Evolutionary conservation across 2,329 filamentous ascomycete genomes (phyloP).

Genomic region (Shiraia bambusicola): DNA sequence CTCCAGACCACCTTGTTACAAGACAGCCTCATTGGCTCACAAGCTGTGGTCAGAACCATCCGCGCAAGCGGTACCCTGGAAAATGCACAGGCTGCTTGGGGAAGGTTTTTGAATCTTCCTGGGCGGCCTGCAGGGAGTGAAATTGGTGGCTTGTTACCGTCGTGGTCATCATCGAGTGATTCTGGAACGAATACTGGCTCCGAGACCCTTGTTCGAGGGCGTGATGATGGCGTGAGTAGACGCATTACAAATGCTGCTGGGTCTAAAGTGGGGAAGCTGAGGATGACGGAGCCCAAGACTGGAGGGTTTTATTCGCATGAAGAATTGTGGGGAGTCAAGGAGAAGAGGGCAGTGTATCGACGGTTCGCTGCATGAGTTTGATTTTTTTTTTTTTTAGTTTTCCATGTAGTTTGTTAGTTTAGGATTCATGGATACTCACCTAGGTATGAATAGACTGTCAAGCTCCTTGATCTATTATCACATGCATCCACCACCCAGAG

Average conservation of each 20-base stretch:
- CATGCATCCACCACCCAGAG: too few relatives aligned
- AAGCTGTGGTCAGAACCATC: slow-evolving; percentile 39
- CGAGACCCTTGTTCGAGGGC: not conserved
- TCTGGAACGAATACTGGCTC: not conserved
- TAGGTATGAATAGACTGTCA: too few relatives aligned
- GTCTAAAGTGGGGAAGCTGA: slow-evolving; percentile 1
- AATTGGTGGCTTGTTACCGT: too few relatives aligned
- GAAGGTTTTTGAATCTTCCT: slow-evolving; percentile 35
- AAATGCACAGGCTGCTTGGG: slow-evolving; percentile 36
- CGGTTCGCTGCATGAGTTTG: slow-evolving; percentile 5
- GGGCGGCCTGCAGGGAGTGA: slow-evolving; percentile 8
- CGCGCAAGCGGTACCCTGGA: slow-evolving; percentile 37
- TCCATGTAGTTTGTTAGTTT: too few relatives aligned
- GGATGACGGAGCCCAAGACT: slow-evolving; percentile 7
- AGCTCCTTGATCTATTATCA: too few relatives aligned
- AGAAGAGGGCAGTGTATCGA: slow-evolving; percentile 1
- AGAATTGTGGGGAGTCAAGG: slow-evolving; percentile 27
- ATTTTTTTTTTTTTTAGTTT: too few relatives aligned
- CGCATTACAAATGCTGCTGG: not conserved
- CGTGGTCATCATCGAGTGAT: not conserved
- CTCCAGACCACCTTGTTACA: slow-evolving; percentile 35
- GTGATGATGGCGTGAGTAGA: not conserved
- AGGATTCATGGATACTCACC: too few relatives aligned
- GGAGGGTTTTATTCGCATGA: slow-evolving; percentile 28
- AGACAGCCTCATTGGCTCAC: slow-evolving; percentile 24